Percentiles rank a stretch among this genome's conserved stretches.
These are phyloP conservation scores for Salvia sclarea DNA, from an alignment of 305 asterid species.

Conservation along the genomic window DNA sequence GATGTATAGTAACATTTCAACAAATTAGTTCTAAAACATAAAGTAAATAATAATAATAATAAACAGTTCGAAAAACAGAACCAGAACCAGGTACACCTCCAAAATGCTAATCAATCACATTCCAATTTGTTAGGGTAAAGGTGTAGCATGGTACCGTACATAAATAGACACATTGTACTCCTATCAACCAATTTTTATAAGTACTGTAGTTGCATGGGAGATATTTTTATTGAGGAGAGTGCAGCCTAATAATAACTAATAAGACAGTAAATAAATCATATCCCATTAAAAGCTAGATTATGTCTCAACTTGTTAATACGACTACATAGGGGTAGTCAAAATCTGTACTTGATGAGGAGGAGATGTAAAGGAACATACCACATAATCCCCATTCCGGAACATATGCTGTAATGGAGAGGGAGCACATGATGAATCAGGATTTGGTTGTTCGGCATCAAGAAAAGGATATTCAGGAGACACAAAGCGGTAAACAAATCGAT, in stretches of 20 bases:
- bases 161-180: neutral
- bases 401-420: constrained; percentile 48
- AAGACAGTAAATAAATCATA: constrained; percentile 20
- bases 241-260: constrained; percentile 17
- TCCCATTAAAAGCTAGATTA: constrained; percentile 13
- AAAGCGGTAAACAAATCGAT: constrained; percentile 67
- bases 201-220: constrained; percentile 9
- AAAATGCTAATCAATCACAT: constrained; percentile 27
- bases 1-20: too few relatives aligned
- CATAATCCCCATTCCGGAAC: constrained; percentile 84
- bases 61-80: too few relatives aligned
- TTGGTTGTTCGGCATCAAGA: constrained; percentile 38
- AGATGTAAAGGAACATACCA: constrained; percentile 54
- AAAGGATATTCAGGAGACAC: constrained; percentile 48
- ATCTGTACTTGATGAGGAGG: constrained; percentile 8
- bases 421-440: constrained; percentile 40
- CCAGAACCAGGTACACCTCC: constrained; percentile 12
- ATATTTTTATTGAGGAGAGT: constrained; percentile 1
- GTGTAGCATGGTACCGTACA: neutral
- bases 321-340: constrained; percentile 21
- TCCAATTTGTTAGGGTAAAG: constrained; percentile 18
- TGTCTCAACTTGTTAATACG: neutral
- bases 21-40: too few relatives aligned
- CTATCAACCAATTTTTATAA: neutral
- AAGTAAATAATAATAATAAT: too few relatives aligned